These are phyloP conservation scores for Epichloe baconii DNA, from an alignment of 2,329 filamentous ascomycete genomes.

Conservation along the genomic window DNA sequence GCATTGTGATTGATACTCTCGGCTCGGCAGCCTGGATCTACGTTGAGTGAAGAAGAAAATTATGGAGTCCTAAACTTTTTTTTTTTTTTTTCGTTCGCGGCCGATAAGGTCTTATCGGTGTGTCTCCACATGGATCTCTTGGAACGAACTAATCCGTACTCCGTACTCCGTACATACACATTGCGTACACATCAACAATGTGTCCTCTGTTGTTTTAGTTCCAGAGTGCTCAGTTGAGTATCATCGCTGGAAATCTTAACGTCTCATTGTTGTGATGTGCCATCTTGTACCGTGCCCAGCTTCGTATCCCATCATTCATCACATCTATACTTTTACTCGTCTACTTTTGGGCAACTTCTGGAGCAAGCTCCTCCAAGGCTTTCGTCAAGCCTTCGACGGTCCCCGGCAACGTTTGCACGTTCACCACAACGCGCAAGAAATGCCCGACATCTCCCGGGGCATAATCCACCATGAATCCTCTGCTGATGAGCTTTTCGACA, in stretches of 20 bases:
- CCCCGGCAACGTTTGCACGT: slow-evolving; percentile 37
- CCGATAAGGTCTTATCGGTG: neutral
- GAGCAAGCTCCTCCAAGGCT: slow-evolving; percentile 37
- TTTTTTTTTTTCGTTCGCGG: neutral
- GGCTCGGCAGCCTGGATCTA: neutral
- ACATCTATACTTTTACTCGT: neutral
- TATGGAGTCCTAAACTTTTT: slow-evolving; percentile 4
- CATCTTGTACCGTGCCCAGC: too few relatives aligned
- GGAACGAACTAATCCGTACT: too few relatives aligned
- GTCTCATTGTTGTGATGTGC: neutral
- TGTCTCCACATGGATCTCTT: too few relatives aligned
- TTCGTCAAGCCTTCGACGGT: slow-evolving; percentile 41
- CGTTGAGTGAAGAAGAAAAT: neutral
- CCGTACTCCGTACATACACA: too few relatives aligned
- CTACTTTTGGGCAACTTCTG: slow-evolving; percentile 6
- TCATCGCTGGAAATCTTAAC: too few relatives aligned
- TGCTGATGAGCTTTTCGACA: slow-evolving; percentile 31
- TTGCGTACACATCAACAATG: too few relatives aligned
- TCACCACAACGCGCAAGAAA: slow-evolving; percentile 48
- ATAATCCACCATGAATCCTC: slow-evolving; percentile 50
- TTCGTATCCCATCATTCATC: neutral
- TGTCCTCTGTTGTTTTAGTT: neutral
- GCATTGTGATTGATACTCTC: slow-evolving; percentile 19
- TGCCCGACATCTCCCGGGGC: slow-evolving; percentile 42
- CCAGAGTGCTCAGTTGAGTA: too few relatives aligned